Evolutionary conservation across 2,329 filamentous ascomycete genomes (phyloP).

Genomic region (Aureobasidium sp.): DNA sequence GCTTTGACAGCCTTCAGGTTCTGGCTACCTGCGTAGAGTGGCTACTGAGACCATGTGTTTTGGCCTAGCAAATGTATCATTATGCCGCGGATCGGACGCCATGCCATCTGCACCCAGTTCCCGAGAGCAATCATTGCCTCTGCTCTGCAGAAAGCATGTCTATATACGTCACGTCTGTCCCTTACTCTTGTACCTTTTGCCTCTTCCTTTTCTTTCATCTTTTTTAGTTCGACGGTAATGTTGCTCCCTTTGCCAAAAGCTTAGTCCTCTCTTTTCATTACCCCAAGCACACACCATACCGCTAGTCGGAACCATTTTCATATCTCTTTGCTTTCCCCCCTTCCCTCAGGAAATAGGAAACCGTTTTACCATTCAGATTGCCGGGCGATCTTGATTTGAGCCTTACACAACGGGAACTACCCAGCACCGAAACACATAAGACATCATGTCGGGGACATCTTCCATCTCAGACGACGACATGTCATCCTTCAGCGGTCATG

Average conservation of each 20-base stretch:
- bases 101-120: constrained; percentile 6
- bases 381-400: background rate
- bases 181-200: background rate
- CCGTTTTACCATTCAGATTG: constrained; percentile 9
- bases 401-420: background rate
- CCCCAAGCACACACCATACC: background rate
- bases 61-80: constrained; percentile 5
- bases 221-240: background rate
- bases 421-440: background rate
- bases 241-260: background rate
- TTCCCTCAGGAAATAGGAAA: background rate
- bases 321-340: background rate
- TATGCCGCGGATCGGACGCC: constrained; percentile 3
- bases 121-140: constrained; percentile 5
- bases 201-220: background rate
- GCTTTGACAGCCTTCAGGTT: constrained; percentile 11
- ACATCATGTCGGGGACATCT: constrained; percentile 1
- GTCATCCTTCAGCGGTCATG: constrained; percentile 25
- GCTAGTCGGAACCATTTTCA: background rate
- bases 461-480: constrained; percentile 23
- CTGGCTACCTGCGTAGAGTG: constrained; percentile 9
- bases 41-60: constrained; percentile 12
- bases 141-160: background rate
- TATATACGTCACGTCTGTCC: constrained; percentile 11
- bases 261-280: background rate